Conservation (phyloP, 495 filamentous ascomycete species). For the Eremomyces bilateralis region DNA sequence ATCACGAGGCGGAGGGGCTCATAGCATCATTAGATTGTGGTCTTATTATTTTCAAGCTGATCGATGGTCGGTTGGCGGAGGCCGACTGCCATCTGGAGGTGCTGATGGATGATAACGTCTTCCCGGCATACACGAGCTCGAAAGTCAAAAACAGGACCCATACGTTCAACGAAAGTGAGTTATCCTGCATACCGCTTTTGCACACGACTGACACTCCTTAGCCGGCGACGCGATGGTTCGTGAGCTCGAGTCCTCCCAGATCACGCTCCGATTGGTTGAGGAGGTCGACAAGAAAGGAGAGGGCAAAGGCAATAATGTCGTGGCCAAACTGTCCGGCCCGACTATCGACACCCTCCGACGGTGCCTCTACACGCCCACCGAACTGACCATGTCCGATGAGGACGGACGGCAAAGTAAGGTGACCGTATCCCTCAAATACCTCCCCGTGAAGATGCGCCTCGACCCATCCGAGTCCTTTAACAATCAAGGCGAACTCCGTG, state of each 20-base stretch:
- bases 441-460: slow-evolving; percentile 80
- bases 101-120: slow-evolving; percentile 83
- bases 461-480: slow-evolving; percentile 93
- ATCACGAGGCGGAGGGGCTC: neutral
- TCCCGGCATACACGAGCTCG: slow-evolving; percentile 66
- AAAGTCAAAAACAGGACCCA: slow-evolving; percentile 41
- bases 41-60: slow-evolving; percentile 80
- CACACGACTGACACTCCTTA: slow-evolving; percentile 11
- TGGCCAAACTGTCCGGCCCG: slow-evolving; percentile 66
- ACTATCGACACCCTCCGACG: slow-evolving; percentile 71
- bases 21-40: slow-evolving; percentile 24
- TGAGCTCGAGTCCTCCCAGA: slow-evolving; percentile 82
- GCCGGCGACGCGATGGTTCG: slow-evolving; percentile 88
- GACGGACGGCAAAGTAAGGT: slow-evolving; percentile 60
- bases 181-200: neutral
- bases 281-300: slow-evolving; percentile 54
- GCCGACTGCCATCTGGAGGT: slow-evolving; percentile 65
- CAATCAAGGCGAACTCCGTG: slow-evolving; percentile 84
- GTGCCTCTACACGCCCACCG: slow-evolving; percentile 76
- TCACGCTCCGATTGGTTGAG: slow-evolving; percentile 67
- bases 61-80: slow-evolving; percentile 63
- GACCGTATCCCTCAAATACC: slow-evolving; percentile 79
- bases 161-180: slow-evolving; percentile 59
- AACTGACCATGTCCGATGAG: slow-evolving; percentile 50
- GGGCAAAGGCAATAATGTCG: slow-evolving; percentile 41